Evolutionary conservation across 169 alveolate genomes (phyloP).

Genomic region (Cyclospora cayetanensis): DNA sequence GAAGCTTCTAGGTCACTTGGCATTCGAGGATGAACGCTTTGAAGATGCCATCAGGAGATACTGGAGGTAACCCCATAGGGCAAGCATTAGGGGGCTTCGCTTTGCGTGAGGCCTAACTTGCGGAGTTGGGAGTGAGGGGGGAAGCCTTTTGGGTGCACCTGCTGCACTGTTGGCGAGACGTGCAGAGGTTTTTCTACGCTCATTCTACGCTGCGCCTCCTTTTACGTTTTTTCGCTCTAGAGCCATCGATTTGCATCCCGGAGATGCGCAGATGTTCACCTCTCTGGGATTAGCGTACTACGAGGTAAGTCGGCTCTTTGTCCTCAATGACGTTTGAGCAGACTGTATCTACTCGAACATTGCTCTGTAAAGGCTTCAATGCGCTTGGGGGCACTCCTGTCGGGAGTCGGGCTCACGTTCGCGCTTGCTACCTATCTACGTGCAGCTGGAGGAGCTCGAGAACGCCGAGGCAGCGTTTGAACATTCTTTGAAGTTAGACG

Average conservation of each 20-base stretch:
- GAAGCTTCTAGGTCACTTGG: constrained; percentile 33
- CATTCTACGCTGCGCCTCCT: no score
- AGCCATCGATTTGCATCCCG: constrained; percentile 38
- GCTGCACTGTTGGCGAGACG: no score
- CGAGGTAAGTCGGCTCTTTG: constrained; percentile 16
- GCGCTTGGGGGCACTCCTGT: no score
- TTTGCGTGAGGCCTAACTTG: background rate
- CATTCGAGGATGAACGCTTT: background rate
- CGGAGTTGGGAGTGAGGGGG: background rate
- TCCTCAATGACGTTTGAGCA: no score
- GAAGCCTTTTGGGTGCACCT: no score
- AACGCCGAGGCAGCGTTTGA: constrained; percentile 58
- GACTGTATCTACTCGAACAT: no score
- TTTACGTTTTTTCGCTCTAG: background rate
- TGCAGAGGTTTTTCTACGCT: no score
- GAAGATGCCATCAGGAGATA: background rate
- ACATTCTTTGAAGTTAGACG: constrained; percentile 35
- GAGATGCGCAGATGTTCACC: constrained; percentile 56
- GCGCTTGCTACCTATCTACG: no score
- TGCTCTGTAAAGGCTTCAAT: no score
- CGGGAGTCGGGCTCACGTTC: no score
- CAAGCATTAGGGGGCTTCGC: background rate
- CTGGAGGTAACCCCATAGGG: background rate
- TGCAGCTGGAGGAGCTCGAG: constrained; percentile 34
- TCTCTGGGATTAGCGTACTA: constrained; percentile 58